Evolutionary conservation across 345 rosid species (phyloP), one percentile per base, ranked within the genome.

Genomic region (Eucalyptus victrix): DNA sequence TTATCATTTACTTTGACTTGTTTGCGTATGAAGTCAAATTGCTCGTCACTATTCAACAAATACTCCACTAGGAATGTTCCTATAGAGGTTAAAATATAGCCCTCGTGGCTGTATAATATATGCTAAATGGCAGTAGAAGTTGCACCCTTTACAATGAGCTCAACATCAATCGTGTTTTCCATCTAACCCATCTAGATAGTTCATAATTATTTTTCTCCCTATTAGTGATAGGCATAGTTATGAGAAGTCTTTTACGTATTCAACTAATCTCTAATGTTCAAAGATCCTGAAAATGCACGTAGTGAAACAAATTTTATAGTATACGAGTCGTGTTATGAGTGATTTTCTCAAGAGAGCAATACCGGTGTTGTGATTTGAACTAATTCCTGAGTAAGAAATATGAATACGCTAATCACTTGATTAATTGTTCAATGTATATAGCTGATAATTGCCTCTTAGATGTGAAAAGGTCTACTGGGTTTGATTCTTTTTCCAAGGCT

Each of bases 391-490:
- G 47, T 76, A 76, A 12, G 47, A 40, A 67, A 45, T 17, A 15
- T 14, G 11, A n/a, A 50, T 50, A 11, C 3, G 30, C 23, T 54
- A 18, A 18, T 54, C 40, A 50, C 62, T 49, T 50, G 44, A 49
- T n/a, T 86, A 17, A 30, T 30, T 86, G n/a, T 86, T 16, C 24
- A 16, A 26, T 60, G 32, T 65, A 26, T 65, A 65, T 6, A 14
- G 37, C n/a, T 42, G 49, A 60, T 23, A 32, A 54, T 45, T 60
- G 40, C 34, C 54, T 45, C 60, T 88, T 56, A 50, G 88, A 89
- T 92, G 93, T 92, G 93, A 92, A 92, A 88, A 37, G 89, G 81
- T 12, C 53, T 86, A 60, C 42, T n/a, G 49, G 72, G 90, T 88
- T 89, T 54, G 92, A 92, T 90, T 90, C 92, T 86, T 90, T 89